Percentiles rank a stretch among this genome's conserved stretches.
Evolutionary conservation across 2,329 filamentous ascomycete species (phyloP).

Genomic region (Fusarium nisikadoi): DNA sequence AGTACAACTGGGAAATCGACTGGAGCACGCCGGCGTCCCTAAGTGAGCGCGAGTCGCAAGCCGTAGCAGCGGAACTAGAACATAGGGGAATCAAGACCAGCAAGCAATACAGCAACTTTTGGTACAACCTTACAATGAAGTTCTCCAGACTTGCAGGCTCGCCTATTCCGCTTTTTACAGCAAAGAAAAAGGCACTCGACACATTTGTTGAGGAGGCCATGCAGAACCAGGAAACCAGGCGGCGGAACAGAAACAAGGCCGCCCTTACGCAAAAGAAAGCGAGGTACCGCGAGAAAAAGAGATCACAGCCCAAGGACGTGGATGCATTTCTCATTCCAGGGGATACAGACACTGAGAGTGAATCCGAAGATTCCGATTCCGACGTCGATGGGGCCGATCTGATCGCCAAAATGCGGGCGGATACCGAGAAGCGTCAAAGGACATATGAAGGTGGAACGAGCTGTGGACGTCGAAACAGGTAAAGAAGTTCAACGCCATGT

Average conservation of each 20-base stretch:
- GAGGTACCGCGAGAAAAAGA: not conserved
- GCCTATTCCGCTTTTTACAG: slow-evolving; percentile 38
- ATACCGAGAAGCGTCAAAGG: slow-evolving; percentile 20
- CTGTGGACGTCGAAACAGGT: slow-evolving; percentile 21
- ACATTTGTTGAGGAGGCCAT: slow-evolving; percentile 37
- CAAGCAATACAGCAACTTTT: slow-evolving; percentile 36
- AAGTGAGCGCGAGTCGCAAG: slow-evolving; percentile 9
- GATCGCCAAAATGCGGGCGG: slow-evolving; percentile 24
- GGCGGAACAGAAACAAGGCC: not conserved
- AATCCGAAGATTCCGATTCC: slow-evolving; percentile 23
- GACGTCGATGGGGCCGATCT: slow-evolving; percentile 16
- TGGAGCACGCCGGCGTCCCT: slow-evolving; percentile 17
- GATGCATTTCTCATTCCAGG: slow-evolving; percentile 34
- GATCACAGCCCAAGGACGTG: slow-evolving; percentile 22
- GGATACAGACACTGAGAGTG: slow-evolving; percentile 34
- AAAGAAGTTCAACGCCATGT: not conserved
- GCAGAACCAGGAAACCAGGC: slow-evolving; percentile 7
- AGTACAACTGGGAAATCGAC: slow-evolving; percentile 29
- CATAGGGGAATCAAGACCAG: slow-evolving; percentile 27
- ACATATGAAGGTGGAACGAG: slow-evolving; percentile 24
- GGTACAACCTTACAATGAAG: slow-evolving; percentile 41
- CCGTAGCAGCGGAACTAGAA: slow-evolving; percentile 27
- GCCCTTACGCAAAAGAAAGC: not conserved
- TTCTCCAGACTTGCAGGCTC: slow-evolving; percentile 34
- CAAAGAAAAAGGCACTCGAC: slow-evolving; percentile 39